These are phyloP conservation scores for Solanum medicagineum DNA, from an alignment of 257 asterid genomes.

Conservation along the genomic window DNA sequence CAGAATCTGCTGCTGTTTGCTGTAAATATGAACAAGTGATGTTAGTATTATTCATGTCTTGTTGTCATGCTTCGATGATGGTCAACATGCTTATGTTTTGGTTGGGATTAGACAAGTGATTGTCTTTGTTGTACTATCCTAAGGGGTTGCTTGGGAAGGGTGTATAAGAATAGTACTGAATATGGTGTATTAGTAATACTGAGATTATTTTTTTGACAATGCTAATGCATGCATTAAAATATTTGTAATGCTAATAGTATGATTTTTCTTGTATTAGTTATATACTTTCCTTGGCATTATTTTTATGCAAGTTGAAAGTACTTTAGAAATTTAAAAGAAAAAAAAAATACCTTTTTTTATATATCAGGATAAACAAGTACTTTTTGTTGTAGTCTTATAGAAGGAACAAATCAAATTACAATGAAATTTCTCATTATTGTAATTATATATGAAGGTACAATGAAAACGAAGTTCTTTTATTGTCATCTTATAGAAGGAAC, in stretches of 20 bases:
- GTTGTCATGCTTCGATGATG: background rate
- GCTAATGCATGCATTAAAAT: background rate
- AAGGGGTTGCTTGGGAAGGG: background rate
- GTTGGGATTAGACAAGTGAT: background rate
- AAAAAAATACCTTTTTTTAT: too few relatives aligned
- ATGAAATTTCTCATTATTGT: too few relatives aligned
- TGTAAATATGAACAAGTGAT: background rate
- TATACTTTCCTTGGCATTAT: too few relatives aligned
- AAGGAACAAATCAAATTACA: too few relatives aligned
- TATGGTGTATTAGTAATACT: background rate
- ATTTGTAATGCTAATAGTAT: background rate
- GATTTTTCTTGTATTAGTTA: too few relatives aligned
- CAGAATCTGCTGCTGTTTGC: background rate
- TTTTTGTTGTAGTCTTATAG: too few relatives aligned
- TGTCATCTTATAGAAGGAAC: too few relatives aligned
- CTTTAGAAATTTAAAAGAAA: too few relatives aligned
- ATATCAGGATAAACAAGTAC: too few relatives aligned
- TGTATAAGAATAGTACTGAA: background rate
- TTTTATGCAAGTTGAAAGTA: too few relatives aligned
- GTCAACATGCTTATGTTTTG: background rate
- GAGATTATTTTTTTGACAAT: background rate
- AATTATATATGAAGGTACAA: too few relatives aligned
- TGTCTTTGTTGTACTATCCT: background rate
- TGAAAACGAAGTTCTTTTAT: too few relatives aligned
- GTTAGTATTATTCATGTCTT: background rate